Base-by-base conservation (phyloP, 495 filamentous ascomycete genomes). In the Amphirosellinia nigrospora region DNA sequence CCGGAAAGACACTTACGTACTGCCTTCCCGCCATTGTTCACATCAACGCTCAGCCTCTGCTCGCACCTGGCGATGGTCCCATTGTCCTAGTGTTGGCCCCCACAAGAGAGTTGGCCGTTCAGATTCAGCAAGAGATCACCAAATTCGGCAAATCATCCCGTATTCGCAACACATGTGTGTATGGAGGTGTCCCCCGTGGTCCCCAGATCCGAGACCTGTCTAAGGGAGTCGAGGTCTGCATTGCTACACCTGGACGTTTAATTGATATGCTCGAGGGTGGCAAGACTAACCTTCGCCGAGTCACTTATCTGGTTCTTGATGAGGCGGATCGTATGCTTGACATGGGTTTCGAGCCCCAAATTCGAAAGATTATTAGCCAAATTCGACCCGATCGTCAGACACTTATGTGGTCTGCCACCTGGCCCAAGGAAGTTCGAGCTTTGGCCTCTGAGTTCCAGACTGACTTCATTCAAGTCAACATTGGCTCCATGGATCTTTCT, bases 391-490 rank as follows among this genome's bases (percentile, higher is more conserved):
- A 99, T 80, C 92, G 96, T 86, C 96, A 99, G 77, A 99, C 96
- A 71, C 97, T 94, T 89, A 99, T 99, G 96, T 99, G 96, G 96
- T 99, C 96, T 68, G 96, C 96, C 74, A 99, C 96, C 9, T 99
- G 96, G 96, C 96, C 96, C 71, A 99, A 98, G 89, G 96, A 99
- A 80, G 95, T 99, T 73, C 94, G 96, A 74, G 91, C 93, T 78
- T 86, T 98, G 69, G 96, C 96, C n/a, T 86, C 92, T 39, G 96
- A 99, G 79, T 99, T 96, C 87, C 88, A 97, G 73, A 91, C 91
- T 76, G 91, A 99, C 78, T 98, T 95, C 83, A 99, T 99, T 77
- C 96, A 99, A 83, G 96, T 98, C 81, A 99, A 98, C 85, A 95
- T 99, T 80, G 96, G 96, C 78, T 99, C 96, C 59, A 88, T 96